These are phyloP conservation scores for Colletotrichum sojae DNA, from an alignment of 2,329 filamentous ascomycete genomes.

Conservation along the genomic window DNA sequence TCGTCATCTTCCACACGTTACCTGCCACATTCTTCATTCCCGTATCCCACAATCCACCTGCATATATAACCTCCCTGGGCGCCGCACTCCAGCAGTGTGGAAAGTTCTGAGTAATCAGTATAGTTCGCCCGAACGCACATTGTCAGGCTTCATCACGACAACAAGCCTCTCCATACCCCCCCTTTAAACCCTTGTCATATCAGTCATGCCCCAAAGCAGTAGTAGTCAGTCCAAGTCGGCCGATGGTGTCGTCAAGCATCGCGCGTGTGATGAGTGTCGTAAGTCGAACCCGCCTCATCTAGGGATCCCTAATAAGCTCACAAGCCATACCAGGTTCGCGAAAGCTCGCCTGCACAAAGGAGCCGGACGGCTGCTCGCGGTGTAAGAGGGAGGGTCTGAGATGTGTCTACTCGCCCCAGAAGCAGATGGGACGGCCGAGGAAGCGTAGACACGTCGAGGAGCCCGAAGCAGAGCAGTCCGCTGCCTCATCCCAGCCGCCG, in stretches of 20 bases:
- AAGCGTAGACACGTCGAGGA: slow-evolving; percentile 64
- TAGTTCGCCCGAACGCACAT: slow-evolving; percentile 23
- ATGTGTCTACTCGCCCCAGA: slow-evolving; percentile 76
- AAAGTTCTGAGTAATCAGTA: slow-evolving; percentile 31
- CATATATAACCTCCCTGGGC: slow-evolving; percentile 29
- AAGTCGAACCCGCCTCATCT: slow-evolving; percentile 50
- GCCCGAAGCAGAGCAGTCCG: slow-evolving; percentile 30
- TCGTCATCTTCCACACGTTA: slow-evolving; percentile 9
- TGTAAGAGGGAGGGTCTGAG: slow-evolving; percentile 69
- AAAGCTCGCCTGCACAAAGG: slow-evolving; percentile 77
- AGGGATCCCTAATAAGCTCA: slow-evolving; percentile 22
- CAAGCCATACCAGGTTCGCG: slow-evolving; percentile 63
- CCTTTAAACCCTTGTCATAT: background rate
- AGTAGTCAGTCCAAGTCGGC: slow-evolving; percentile 34
- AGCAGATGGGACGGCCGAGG: slow-evolving; percentile 76
- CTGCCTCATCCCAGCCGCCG: background rate
- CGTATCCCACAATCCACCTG: background rate
- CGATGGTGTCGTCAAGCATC: slow-evolving; percentile 61
- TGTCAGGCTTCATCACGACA: slow-evolving; percentile 25
- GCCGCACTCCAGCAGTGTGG: slow-evolving; percentile 24
- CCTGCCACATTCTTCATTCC: no score
- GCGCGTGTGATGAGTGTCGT: slow-evolving; percentile 79
- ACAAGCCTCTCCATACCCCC: slow-evolving; percentile 11
- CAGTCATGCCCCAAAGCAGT: slow-evolving; percentile 38
- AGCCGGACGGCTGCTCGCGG: slow-evolving; percentile 70